phyloP scores from a whole-genome alignment of 2,329 filamentous ascomycete genomes.

The Tolypocladium album region DNA sequence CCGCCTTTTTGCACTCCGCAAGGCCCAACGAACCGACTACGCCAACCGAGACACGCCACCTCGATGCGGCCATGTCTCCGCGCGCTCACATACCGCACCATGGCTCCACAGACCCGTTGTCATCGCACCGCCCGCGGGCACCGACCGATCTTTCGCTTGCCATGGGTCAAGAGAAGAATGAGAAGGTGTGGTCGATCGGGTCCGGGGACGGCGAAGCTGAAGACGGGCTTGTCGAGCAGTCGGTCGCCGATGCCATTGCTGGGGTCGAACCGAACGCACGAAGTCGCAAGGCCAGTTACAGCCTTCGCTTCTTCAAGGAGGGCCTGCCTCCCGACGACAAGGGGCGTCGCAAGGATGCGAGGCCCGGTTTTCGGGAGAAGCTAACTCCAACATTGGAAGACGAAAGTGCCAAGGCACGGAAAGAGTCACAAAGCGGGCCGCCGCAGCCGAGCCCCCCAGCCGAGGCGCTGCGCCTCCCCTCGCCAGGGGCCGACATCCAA shows the following conservation, averaged over 20 bases:
- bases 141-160: slow-evolving; percentile 29
- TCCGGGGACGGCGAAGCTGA: slow-evolving; percentile 35
- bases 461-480: background rate
- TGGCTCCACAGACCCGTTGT: slow-evolving; percentile 4
- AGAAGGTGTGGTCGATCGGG: slow-evolving; percentile 56
- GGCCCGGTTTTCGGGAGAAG: slow-evolving; percentile 27
- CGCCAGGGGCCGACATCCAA: background rate
- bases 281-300: slow-evolving; percentile 58
- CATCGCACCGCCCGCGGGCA: slow-evolving; percentile 22
- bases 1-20: slow-evolving; percentile 14
- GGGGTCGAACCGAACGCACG: slow-evolving; percentile 52
- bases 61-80: slow-evolving; percentile 6
- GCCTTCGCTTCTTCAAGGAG: slow-evolving; percentile 56
- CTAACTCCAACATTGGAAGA: slow-evolving; percentile 25
- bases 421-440: background rate
- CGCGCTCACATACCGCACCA: slow-evolving; percentile 8
- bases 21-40: slow-evolving; percentile 16
- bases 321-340: slow-evolving; percentile 50
- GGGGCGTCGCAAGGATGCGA: slow-evolving; percentile 39
- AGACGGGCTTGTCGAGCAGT: slow-evolving; percentile 52
- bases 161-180: slow-evolving; percentile 44
- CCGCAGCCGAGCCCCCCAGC: background rate
- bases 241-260: slow-evolving; percentile 50
- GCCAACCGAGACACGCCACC: slow-evolving; percentile 9
- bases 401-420: slow-evolving; percentile 1